Base-by-base conservation (phyloP, 1,284 basidiomycete species). In the Rhodotorula sp. region DNA sequence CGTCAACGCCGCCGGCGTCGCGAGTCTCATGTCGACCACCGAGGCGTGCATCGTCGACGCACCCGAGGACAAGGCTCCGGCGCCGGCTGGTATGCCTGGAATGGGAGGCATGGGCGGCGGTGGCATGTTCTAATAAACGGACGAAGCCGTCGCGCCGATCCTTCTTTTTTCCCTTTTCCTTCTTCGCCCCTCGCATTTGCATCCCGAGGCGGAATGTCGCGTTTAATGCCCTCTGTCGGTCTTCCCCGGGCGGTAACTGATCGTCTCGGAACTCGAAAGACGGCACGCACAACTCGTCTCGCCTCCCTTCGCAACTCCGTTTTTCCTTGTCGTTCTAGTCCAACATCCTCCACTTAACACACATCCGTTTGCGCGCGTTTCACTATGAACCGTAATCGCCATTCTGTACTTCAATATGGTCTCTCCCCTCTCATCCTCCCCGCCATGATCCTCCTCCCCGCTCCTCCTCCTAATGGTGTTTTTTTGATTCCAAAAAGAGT, bases 11-110 rank as follows among this genome's bases (percentile, higher is more conserved):
- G 85, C 80, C 20, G 83, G 80, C 60, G 75, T 78, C 64, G 69
- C 77, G 5, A 57, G 54, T 77, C 83, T 99, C 80, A 84, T 99
- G 82, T 95, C 93, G 58, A 99, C 95, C 58, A 91, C 89, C 77
- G 95, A 98, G 84, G 89, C 88, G 67, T 93, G 91, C 81, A 87
- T 99, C 57, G 94, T 97, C 48, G 94, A 97, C 70, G 75, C 74
- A 2, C 88, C 89, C 67, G 93, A 96, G 79, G 91, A 95, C 79
- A 86, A 89, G 80, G 86, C 87, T 75, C 82, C 89, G 8, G 83
- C 84, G 44, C 58, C 85, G 82, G 79, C 78, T 57, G 77, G 81
- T 51, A 81, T 81, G 78, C 37, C 37, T 77, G 68, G 54, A n/a
- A 64, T 62, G 58, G 64, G 61, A 24, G 63, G 63, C 42, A 60